Percentiles rank a stretch among this genome's conserved stretches.
These are phyloP conservation scores for Pulicaria dysenterica DNA, from an alignment of 129 eudicot genomes.

Conservation along the genomic window DNA sequence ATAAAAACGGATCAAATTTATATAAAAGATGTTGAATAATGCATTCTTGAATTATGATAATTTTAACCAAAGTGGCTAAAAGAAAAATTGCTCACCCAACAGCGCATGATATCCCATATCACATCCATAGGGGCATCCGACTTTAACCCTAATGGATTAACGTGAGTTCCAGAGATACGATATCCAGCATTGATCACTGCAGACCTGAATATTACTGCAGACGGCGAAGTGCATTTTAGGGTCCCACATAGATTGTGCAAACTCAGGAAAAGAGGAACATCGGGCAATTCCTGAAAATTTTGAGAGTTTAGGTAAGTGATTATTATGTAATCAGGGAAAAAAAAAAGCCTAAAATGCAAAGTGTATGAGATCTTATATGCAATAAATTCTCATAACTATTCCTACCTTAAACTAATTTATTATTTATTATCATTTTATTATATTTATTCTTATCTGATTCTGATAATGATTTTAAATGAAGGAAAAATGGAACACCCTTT, in stretches of 20 bases:
- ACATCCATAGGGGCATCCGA: conserved; percentile 97
- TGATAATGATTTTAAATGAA: too few species aligned
- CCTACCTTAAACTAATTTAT: too few species aligned
- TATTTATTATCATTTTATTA: too few species aligned
- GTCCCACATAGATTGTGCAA: conserved; percentile 94
- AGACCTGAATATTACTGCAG: conserved; percentile 85
- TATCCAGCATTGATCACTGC: conserved; percentile 95
- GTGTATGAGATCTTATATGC: too few species aligned
- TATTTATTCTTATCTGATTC: too few species aligned
- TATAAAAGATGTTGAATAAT: not conserved
- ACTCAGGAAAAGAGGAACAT: conserved; percentile 87
- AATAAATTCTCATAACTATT: too few species aligned
- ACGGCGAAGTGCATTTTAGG: conserved; percentile 92
- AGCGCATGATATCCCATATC: conserved; percentile 98
- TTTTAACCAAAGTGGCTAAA: not conserved
- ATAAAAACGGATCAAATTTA: not conserved
- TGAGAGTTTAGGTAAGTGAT: not conserved
- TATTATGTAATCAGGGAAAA: not conserved
- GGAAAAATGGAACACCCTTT: not conserved
- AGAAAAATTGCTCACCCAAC: conserved; percentile 64
- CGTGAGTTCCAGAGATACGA: conserved; percentile 92
- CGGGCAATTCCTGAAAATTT: conserved; percentile 74
- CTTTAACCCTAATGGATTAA: conserved; percentile 80
- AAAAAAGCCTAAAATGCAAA: too few species aligned
- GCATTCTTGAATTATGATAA: not conserved